These are phyloP conservation scores for Trypanosoma boissoni DNA, from an alignment of 208 protist species.

Conservation along the genomic window DNA sequence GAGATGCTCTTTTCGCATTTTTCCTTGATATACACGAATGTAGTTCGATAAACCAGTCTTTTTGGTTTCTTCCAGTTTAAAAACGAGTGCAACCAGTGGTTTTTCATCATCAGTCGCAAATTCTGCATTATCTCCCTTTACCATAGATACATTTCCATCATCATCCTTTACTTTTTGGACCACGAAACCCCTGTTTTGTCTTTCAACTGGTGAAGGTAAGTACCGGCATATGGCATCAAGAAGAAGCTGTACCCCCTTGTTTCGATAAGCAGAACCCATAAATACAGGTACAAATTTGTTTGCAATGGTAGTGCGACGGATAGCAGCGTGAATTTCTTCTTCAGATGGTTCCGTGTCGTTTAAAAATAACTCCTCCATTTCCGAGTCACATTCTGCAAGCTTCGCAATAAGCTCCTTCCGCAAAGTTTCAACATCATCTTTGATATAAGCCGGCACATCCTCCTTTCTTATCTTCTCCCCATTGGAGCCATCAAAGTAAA, in stretches of 20 bases:
- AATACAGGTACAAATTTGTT: slow-evolving; percentile 97
- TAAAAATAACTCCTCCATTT: slow-evolving; percentile 94
- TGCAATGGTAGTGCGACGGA: slow-evolving; percentile 92
- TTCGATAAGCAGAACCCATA: slow-evolving; percentile 97
- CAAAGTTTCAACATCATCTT: slow-evolving; percentile 63
- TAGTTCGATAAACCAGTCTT: slow-evolving; percentile 98
- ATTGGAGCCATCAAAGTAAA: slow-evolving; percentile 93
- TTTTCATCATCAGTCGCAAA: slow-evolving; percentile 89
- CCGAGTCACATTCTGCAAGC: slow-evolving; percentile 95
- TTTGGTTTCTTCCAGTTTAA: slow-evolving; percentile 98
- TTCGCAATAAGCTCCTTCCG: slow-evolving; percentile 90
- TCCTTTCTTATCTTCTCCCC: slow-evolving; percentile 88
- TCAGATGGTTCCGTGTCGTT: slow-evolving; percentile 88
- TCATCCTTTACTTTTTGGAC: slow-evolving; percentile 88
- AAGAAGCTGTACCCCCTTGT: slow-evolving; percentile 98
- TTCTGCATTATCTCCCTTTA: slow-evolving; percentile 78
- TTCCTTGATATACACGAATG: slow-evolving; percentile 98
- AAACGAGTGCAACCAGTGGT: slow-evolving; percentile 95
- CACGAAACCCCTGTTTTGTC: slow-evolving; percentile 74
- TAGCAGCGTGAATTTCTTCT: slow-evolving; percentile 89
- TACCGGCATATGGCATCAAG: slow-evolving; percentile 97
- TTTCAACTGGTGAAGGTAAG: slow-evolving; percentile 95
- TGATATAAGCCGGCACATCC: slow-evolving; percentile 78
- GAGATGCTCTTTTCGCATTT: slow-evolving; percentile 89
- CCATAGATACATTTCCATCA: slow-evolving; percentile 63